Evolutionary conservation across 768 basidiomycete species (phyloP), one percentile per base, ranked within the genome.

Genomic region (Austroboletus festivus): DNA sequence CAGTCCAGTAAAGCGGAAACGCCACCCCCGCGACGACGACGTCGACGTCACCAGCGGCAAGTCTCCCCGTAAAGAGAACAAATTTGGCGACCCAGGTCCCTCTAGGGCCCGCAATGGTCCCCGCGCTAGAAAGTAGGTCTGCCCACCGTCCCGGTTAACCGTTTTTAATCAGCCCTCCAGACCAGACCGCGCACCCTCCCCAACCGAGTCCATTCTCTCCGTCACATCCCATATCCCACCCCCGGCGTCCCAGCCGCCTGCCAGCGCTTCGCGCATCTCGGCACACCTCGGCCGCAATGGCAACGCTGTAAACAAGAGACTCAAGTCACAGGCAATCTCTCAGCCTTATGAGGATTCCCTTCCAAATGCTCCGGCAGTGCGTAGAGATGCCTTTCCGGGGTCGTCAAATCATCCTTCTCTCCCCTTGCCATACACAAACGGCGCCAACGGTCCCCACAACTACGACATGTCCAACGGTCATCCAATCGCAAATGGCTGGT

Each of bases 131-230:
- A 86, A 77, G 86, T 86, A 52, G 55, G 80, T 73, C 1, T 33
- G 16, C 28, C 31, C 20, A 26, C 6, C 23, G 5, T 42, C 3
- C 24, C 16, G 20, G 46, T 33, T 4, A 10, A 39, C 11, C 23
- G 1, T 23, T 19, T 24, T 33, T 60, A 44, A 45, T 46, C 18
- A 31, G 38, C 45, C 33, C 44, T 39, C 24, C 57, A 87, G 85
- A 64, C 71, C 66, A 23, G 85, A 88, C 57, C 82, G 86, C 43
- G 77, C 75, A 12, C 70, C 73, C 21, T 89, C 87, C 2, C 87
- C 87, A 6, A 75, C 86, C 12, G 87, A 89, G 58, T 90, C 87
- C 9, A 59, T 87, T 30, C 71, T 84, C 37, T 89, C 87, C 1
- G 77, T 82, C 61, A 80, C 78, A n/a, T 85, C 84, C 23, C 85